phyloP scores from a whole-genome alignment of 768 basidiomycete species.

The Fomitopsis serialis region DNA sequence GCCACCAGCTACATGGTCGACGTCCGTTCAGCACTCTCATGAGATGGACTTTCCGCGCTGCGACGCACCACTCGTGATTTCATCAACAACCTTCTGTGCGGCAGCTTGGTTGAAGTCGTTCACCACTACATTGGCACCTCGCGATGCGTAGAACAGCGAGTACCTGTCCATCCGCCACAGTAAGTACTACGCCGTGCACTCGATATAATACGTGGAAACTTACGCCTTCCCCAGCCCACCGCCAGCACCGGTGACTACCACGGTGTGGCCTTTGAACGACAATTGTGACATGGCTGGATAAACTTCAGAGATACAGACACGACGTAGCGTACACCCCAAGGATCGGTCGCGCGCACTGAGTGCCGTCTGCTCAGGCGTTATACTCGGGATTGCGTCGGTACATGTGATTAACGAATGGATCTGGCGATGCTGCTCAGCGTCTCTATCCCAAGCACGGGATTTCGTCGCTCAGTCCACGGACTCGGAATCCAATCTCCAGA shows the following conservation, averaged over 20 bases:
- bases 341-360: too few relatives aligned
- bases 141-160: slow-evolving; percentile 84
- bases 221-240: slow-evolving; percentile 92
- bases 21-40: neutral
- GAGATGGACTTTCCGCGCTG: neutral
- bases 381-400: too few relatives aligned
- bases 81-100: slow-evolving; percentile 88
- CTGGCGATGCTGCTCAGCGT: too few relatives aligned
- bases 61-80: slow-evolving; percentile 70
- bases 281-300: slow-evolving; percentile 26
- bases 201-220: slow-evolving; percentile 25
- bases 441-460: too few relatives aligned
- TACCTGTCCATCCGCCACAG: slow-evolving; percentile 46
- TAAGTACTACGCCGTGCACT: neutral
- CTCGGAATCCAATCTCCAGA: too few relatives aligned
- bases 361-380: too few relatives aligned
- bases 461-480: too few relatives aligned
- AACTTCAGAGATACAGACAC: too few relatives aligned
- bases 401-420: too few relatives aligned
- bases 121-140: slow-evolving; percentile 91
- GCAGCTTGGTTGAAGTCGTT: slow-evolving; percentile 89
- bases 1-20: slow-evolving; percentile 61
- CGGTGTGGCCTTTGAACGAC: slow-evolving; percentile 86
- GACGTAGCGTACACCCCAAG: too few relatives aligned
- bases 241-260: slow-evolving; percentile 93